Percentiles rank a stretch among this genome's conserved stretches.
Evolutionary conservation across 208 protist species (phyloP).

Genomic region (Leishmania braziliensis): DNA sequence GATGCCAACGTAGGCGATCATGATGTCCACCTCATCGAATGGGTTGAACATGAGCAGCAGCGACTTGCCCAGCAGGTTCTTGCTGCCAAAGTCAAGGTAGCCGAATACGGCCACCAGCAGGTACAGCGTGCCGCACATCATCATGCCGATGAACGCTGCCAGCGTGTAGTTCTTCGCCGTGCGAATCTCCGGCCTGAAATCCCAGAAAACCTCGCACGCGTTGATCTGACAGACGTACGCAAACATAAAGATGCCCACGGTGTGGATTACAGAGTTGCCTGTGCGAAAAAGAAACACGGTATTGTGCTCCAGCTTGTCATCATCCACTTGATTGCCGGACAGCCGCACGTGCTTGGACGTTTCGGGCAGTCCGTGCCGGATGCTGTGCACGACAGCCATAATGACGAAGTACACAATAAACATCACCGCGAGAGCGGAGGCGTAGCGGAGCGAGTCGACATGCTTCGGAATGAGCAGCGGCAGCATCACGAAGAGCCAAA

Average conservation of each 20-base stretch:
- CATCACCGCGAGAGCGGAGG: slow-evolving; percentile 46
- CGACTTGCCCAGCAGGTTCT: slow-evolving; percentile 36
- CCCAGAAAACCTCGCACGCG: slow-evolving; percentile 52
- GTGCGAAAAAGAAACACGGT: slow-evolving; percentile 46
- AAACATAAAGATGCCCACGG: slow-evolving; percentile 60
- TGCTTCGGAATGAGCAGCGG: slow-evolving; percentile 60
- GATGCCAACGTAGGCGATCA: slow-evolving; percentile 42
- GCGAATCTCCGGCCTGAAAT: slow-evolving; percentile 41
- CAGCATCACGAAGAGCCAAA: slow-evolving; percentile 62
- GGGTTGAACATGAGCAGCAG: slow-evolving; percentile 67
- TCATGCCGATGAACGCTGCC: slow-evolving; percentile 46
- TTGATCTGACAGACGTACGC: slow-evolving; percentile 70
- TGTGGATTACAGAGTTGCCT: slow-evolving; percentile 40
- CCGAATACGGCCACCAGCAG: slow-evolving; percentile 56
- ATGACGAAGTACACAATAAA: slow-evolving; percentile 60
- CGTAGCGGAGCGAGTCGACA: slow-evolving; percentile 69
- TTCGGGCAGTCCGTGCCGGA: slow-evolving; percentile 29
- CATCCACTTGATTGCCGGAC: slow-evolving; percentile 15
- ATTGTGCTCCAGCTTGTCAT: slow-evolving; percentile 23
- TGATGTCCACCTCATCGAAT: slow-evolving; percentile 38
- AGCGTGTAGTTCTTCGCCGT: slow-evolving; percentile 41
- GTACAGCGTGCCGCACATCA: slow-evolving; percentile 59
- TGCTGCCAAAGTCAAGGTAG: slow-evolving; percentile 66
- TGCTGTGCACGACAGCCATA: slow-evolving; percentile 48
- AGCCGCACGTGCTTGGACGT: slow-evolving; percentile 27